phyloP scores from a whole-genome alignment of 1,284 basidiomycete species.

The Xerocomus amazonicus region DNA sequence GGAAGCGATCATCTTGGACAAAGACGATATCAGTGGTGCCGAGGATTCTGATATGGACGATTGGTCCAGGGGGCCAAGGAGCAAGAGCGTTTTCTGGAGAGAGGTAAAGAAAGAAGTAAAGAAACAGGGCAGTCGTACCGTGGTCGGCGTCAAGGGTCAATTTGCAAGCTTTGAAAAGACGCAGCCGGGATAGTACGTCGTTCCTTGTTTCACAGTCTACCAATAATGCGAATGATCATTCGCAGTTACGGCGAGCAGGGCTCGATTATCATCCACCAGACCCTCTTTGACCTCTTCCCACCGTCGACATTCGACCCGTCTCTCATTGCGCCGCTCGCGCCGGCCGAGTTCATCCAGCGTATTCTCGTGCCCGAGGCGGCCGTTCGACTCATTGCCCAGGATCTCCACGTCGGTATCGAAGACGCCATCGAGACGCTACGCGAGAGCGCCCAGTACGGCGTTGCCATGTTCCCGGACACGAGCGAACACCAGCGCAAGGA shows the following conservation, averaged over 20 bases:
- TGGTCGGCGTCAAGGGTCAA: slow-evolving; percentile 64
- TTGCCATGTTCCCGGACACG: slow-evolving; percentile 71
- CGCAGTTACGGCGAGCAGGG: slow-evolving; percentile 76
- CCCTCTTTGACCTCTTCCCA: slow-evolving; percentile 71
- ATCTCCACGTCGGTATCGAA: slow-evolving; percentile 44
- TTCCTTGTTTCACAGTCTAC: neutral
- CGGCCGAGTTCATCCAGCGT: slow-evolving; percentile 67
- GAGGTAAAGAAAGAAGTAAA: slow-evolving; percentile 60
- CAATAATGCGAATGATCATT: slow-evolving; percentile 1
- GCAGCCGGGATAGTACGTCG: slow-evolving; percentile 78
- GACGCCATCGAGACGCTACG: slow-evolving; percentile 58
- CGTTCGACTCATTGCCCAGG: slow-evolving; percentile 67
- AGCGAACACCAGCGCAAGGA: slow-evolving; percentile 44
- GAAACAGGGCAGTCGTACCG: slow-evolving; percentile 59
- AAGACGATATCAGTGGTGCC: slow-evolving; percentile 31
- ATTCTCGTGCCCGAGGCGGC: slow-evolving; percentile 75
- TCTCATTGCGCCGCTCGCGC: slow-evolving; percentile 57
- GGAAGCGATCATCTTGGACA: slow-evolving; percentile 49
- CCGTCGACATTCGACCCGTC: slow-evolving; percentile 50
- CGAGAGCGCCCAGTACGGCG: slow-evolving; percentile 72
- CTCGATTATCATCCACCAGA: slow-evolving; percentile 71
- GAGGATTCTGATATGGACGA: slow-evolving; percentile 18
- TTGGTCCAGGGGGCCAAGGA: slow-evolving; percentile 37
- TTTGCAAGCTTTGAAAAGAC: slow-evolving; percentile 72
- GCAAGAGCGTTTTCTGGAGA: slow-evolving; percentile 61